Evolutionary conservation across 371 early-diverging fungal genomes (phyloP), one percentile per base, ranked within the genome.

Genomic region (Mortierella sp.): DNA sequence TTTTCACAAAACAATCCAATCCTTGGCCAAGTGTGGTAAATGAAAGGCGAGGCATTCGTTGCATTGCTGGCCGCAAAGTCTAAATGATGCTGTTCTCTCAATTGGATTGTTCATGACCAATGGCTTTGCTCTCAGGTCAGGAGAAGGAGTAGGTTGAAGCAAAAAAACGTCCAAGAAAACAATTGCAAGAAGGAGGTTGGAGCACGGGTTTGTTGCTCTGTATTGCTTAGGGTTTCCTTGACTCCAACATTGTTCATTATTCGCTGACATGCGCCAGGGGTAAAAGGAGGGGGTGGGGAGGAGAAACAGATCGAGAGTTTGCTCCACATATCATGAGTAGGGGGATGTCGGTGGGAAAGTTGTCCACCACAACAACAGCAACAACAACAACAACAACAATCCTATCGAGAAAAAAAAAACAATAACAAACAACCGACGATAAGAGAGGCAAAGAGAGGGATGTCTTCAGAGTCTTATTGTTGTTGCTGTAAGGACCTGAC

Each of bases 251-350:
- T 16, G 61, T 19, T 5, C 61, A 16, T 16, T 31, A 34, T 31
- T 26, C 61, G 34, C 34, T 61, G 61, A 61, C 61, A 61, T 61
- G 61, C 61, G 61, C 61, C 34, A 61, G 34, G 34, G 19, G 59
- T 5, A 59, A 59, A 59, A 16, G 57, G 57, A 3, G 26, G 44
- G 9, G 44, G 44, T 5, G 44, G 44, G 50, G 16, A 50, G 50
- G 50, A 16, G 9, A 31, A 31, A 19, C 19, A 28, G 61, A 61
- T 61, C 8, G 34, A 19, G 61, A 61, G 61, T 61, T 31, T 61
- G 19, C 61, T 61, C 61, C 61, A 61, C 19, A 61, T 2, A 61
- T 61, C 34, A 19, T 61, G 31, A 19, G 14, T 14, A 61, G 19
- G 19, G 34, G 34, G 19, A 34, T 34, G 61, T 31, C 8, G 34